Conservation (phyloP, 805 yeast species). For the Yamadazyma tumulicola region DNA sequence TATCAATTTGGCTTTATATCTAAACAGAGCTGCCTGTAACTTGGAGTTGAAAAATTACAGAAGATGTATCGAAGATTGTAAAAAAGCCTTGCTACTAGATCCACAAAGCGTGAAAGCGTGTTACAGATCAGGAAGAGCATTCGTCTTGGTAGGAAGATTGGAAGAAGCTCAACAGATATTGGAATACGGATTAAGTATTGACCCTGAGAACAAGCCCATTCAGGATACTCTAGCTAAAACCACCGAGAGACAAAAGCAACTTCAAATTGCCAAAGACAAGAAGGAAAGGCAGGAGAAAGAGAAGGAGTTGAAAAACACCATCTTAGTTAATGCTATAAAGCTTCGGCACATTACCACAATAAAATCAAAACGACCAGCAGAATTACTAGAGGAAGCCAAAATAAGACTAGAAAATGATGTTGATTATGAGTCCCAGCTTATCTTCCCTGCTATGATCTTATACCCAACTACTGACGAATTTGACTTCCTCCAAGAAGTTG, state of each 20-base stretch:
- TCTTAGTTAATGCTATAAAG: slow-evolving; percentile 56
- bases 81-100: slow-evolving; percentile 60
- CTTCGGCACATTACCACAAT: slow-evolving; percentile 55
- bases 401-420: slow-evolving; percentile 58
- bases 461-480: slow-evolving; percentile 85
- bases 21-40: slow-evolving; percentile 91
- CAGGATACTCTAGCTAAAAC: slow-evolving; percentile 42
- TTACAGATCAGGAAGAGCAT: slow-evolving; percentile 81
- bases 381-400: slow-evolving; percentile 48
- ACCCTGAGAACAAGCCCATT: slow-evolving; percentile 57
- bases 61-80: slow-evolving; percentile 82
- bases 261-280: slow-evolving; percentile 25
- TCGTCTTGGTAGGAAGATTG: slow-evolving; percentile 57
- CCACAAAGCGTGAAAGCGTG: slow-evolving; percentile 79
- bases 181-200: slow-evolving; percentile 61
- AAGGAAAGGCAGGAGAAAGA: slow-evolving; percentile 37
- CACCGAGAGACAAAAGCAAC: slow-evolving; percentile 30
- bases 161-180: slow-evolving; percentile 72
- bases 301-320: slow-evolving; percentile 38
- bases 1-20: slow-evolving; percentile 59
- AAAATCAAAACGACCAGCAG: slow-evolving; percentile 52
- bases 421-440: slow-evolving; percentile 72
- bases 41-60: slow-evolving; percentile 82
- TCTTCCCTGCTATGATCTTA: slow-evolving; percentile 75
- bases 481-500: slow-evolving; percentile 71